These are phyloP conservation scores for Trichoderma virens DNA, from an alignment of 495 filamentous ascomycete genomes.

Conservation along the genomic window DNA sequence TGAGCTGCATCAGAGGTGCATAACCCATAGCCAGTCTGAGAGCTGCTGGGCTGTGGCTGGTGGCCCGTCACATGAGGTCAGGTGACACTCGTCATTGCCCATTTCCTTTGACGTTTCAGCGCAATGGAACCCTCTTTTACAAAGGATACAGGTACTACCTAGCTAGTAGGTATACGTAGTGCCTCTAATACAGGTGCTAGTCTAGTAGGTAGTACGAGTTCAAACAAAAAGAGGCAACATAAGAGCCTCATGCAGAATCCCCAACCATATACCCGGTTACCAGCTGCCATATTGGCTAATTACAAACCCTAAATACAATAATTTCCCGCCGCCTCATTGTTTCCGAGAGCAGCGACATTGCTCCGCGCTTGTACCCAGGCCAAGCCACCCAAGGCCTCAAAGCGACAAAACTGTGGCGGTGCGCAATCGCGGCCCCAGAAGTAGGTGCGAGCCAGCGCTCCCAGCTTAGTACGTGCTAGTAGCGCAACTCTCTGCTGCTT, in stretches of 20 bases:
- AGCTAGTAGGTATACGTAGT: too few species aligned
- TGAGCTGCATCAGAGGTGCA: constrained; percentile 6
- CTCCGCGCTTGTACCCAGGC: background rate
- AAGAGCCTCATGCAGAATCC: too few species aligned
- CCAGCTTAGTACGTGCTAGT: background rate
- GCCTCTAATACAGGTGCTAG: too few species aligned
- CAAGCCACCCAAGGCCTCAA: background rate
- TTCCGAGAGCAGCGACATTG: too few species aligned
- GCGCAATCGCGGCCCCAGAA: constrained; percentile 2
- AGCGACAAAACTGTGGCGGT: background rate
- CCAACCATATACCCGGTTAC: too few species aligned
- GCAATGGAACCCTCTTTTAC: background rate
- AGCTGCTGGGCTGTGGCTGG: background rate
- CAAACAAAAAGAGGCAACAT: too few species aligned
- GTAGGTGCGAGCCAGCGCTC: background rate
- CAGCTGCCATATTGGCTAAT: too few species aligned
- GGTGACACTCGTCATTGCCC: background rate
- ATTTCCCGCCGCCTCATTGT: too few species aligned
- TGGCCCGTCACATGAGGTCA: background rate
- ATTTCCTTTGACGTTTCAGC: background rate
- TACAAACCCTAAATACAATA: too few species aligned
- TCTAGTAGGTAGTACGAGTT: too few species aligned
- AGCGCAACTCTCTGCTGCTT: background rate
- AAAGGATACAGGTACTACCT: background rate
- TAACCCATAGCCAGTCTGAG: too few species aligned